Evolutionary conservation across 768 basidiomycete species (phyloP), one percentile per base, ranked within the genome.

Genomic region (Xerocomus potaroensis): DNA sequence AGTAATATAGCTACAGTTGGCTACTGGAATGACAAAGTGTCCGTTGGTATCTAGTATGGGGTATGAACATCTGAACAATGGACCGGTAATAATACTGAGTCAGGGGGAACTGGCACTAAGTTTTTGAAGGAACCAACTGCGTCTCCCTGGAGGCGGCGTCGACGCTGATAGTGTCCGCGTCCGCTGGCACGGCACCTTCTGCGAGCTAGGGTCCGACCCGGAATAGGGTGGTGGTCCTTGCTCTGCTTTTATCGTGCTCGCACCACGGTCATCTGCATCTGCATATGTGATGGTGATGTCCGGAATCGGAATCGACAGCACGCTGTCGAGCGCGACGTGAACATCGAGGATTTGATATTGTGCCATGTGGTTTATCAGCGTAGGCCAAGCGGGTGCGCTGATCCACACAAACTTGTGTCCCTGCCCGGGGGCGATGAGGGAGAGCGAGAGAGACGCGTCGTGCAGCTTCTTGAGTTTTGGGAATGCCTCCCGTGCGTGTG

Each of bases 321-420:
- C 15, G n/a, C 7, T 26, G 38, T 6, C n/a, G n/a, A n/a, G n/a
- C n/a, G n/a, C n/a, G n/a, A n/a, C 52, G 18, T 55, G 51, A 1
- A 81, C 64, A 43, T 78, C 72, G 43, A 81, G 67, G 51, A 80
- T 63, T 39, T 79, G 75, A 22, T 73, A 76, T 16, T 71, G 66
- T 7, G 70, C 41, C 42, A 81, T 55, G 43, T 69, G 66, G 1
- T 68, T 48, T 10, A 71, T 53, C 5, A 78, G 63, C 2, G 63
- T 64, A 5, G 64, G 49, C 81, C 81, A 83, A 29, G 72, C 81
- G 29, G 62, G 71, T 35, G 66, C 75, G 31, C 70, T 81, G 56
- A 79, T 83, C 45, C 71, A 71, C 31, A 76, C 76, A 21, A 57
- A 63, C 38, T 69, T 58, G 47, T 60, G 50, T 5, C 65, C 50